A percentile compares a stretch with the other conserved stretches of the same genome.
These are phyloP conservation scores for Barnettozyma pratensis DNA, from an alignment of 805 yeast genomes.

Conservation along the genomic window DNA sequence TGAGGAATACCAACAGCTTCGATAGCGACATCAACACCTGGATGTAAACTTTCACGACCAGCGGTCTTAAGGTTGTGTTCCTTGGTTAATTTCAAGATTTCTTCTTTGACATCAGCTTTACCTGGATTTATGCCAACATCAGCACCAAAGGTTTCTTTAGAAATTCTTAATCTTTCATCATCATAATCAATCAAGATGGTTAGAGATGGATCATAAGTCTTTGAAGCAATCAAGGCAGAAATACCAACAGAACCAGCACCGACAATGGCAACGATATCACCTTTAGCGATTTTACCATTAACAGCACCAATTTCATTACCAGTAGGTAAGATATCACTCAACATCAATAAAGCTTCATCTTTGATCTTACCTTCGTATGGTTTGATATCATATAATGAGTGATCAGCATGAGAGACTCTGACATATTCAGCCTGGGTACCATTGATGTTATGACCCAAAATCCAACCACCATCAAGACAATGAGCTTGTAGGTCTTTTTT, in stretches of 20 bases:
- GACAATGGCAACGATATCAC: slow-evolving; percentile 56
- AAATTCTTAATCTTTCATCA: slow-evolving; percentile 52
- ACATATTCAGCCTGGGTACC: slow-evolving; percentile 65
- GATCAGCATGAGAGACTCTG: slow-evolving; percentile 46
- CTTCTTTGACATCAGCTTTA: slow-evolving; percentile 36
- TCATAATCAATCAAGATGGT: slow-evolving; percentile 56
- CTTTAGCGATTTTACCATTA: slow-evolving; percentile 44
- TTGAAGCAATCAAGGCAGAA: slow-evolving; percentile 51
- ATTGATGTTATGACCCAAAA: slow-evolving; percentile 50
- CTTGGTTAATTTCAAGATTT: slow-evolving; percentile 28
- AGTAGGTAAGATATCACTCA: slow-evolving; percentile 61
- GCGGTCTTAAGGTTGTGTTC: slow-evolving; percentile 12
- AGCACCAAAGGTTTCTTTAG: slow-evolving; percentile 55
- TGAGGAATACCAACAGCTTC: slow-evolving; percentile 63
- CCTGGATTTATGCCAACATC: slow-evolving; percentile 50
- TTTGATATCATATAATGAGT: slow-evolving; percentile 28
- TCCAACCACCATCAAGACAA: slow-evolving; percentile 54
- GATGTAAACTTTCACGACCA: slow-evolving; percentile 27
- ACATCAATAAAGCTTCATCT: slow-evolving; percentile 52
- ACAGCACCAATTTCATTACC: slow-evolving; percentile 64
- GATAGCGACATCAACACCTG: slow-evolving; percentile 55
- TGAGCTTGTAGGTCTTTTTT: slow-evolving; percentile 52
- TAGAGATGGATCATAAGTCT: slow-evolving; percentile 45
- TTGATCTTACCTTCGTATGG: slow-evolving; percentile 30
- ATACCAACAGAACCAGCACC: slow-evolving; percentile 69